Base-by-base conservation (phyloP, 192 early-diverging fungal species). In the Rhizophlyctis rosea region DNA sequence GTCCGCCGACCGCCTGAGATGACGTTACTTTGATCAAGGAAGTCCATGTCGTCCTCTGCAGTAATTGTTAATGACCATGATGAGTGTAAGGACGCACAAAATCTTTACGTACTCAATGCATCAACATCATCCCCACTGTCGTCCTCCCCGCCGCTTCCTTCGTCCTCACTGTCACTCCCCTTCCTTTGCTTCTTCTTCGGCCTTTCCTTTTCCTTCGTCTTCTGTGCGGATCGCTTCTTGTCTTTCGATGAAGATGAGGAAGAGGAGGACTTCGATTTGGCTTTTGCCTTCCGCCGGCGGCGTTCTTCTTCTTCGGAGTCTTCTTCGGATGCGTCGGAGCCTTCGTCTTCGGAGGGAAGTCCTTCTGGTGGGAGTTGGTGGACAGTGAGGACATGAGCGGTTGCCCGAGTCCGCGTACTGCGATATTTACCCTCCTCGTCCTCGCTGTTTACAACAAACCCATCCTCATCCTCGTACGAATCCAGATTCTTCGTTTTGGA, bases 1-100 rank as follows among this genome's bases (percentile, higher is more conserved):
- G 87, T 90, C 31, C 88, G 75, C 56, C 88, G 77, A 24, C 85
- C 81, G 24, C 70, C 68, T 33, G 65, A 63, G 59, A 90, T 90
- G 60, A 90, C 88, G 65, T 77, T 73, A 25, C 73, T 76, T 31
- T 68, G 79, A 56, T 90, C 86, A 35, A 90, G 67, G 52, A 68
- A 75, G 47, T 77, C 77, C 52, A 85, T 54, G 34, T 88, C 86
- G 33, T 80, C 82, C n/a, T 77, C 83, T 85, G 73, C 25, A 13
- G 3, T 23, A 62, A 47, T 48, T 23, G 24, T 7, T 0, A 16
- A 24, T 2, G 47, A 9, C 2, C 27, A 24, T 29, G 9, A 0
- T 23, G 28, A 21, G 5, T 4, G 3, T 29, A 0, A 25, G 27
- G 14, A 24, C 4, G 39, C 16, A 13, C 32, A 50, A 21, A 9